These are phyloP conservation scores for Aspergillus ochraceus DNA, from an alignment of 2,329 filamentous ascomycete genomes.

Conservation along the genomic window DNA sequence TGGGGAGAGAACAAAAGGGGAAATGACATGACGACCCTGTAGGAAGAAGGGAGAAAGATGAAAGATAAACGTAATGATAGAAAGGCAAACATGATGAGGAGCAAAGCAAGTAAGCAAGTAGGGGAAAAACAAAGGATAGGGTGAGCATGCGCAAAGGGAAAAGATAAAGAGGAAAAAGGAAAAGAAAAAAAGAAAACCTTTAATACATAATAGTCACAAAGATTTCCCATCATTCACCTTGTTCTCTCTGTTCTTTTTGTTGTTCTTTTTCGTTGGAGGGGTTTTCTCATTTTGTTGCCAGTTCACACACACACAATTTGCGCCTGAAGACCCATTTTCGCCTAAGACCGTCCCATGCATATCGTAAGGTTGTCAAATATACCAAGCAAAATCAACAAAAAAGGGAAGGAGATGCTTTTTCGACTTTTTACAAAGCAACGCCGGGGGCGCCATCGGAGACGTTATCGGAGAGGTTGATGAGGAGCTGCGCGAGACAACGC, in stretches of 20 bases:
- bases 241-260: conserved; percentile 10
- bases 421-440: conserved; percentile 40
- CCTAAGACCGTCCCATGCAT: conserved; percentile 44
- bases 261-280: conserved; percentile 3
- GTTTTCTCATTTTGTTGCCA: conserved; percentile 18
- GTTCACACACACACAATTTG: conserved; percentile 33
- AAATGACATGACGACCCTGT: conserved; percentile 15
- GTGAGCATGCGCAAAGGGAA: conserved; percentile 7
- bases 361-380: conserved; percentile 39
- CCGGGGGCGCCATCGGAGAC: conserved; percentile 57
- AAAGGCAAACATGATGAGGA: conserved; percentile 12
- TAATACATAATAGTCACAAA: conserved; percentile 17
- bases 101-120: conserved; percentile 3
- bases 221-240: conserved; percentile 5
- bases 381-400: conserved; percentile 32
- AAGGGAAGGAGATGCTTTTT: conserved; percentile 31
- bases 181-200: conserved; percentile 8
- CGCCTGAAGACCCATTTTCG: conserved; percentile 42
- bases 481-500: conserved; percentile 91
- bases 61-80: conserved; percentile 10
- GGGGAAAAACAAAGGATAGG: conserved; percentile 10
- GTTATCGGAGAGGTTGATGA: conserved; percentile 94
- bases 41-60: neutral
- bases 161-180: conserved; percentile 9
- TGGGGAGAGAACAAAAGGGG: conserved; percentile 17